These are phyloP conservation scores for Coccomyxa sp. DNA, from an alignment of 139 green algal species.

Conservation along the genomic window DNA sequence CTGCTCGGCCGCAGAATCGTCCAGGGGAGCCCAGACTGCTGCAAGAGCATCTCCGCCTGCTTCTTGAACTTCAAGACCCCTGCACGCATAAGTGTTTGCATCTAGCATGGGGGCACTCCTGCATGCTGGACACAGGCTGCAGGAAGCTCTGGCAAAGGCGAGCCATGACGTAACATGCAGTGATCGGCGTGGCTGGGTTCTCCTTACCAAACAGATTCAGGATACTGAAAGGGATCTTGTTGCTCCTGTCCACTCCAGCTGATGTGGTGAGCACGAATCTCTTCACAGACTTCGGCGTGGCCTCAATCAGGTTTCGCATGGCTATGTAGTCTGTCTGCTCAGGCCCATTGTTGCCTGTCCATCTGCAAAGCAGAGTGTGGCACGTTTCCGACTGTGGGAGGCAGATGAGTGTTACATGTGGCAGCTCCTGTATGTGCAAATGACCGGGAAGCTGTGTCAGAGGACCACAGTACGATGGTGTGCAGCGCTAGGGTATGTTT, in stretches of 20 bases:
- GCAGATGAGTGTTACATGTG: not conserved
- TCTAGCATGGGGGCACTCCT: not conserved
- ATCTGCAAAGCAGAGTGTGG: slow-evolving; percentile 54
- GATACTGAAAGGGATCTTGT: slow-evolving; percentile 71
- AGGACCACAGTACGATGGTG: no score
- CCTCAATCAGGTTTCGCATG: slow-evolving; percentile 71
- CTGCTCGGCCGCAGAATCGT: slow-evolving; percentile 87
- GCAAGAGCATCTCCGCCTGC: slow-evolving; percentile 63
- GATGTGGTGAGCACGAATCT: slow-evolving; percentile 86
- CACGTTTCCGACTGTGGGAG: not conserved
- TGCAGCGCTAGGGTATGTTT: no score
- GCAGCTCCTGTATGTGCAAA: not conserved
- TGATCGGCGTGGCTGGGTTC: no score
- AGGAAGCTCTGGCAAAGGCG: no score
- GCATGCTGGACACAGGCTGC: not conserved
- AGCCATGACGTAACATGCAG: no score
- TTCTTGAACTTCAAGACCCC: slow-evolving; percentile 92
- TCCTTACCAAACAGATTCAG: slow-evolving; percentile 87
- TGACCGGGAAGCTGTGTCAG: not conserved
- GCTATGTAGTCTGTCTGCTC: slow-evolving; percentile 71
- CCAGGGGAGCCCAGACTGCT: slow-evolving; percentile 74
- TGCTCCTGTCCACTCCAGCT: slow-evolving; percentile 76
- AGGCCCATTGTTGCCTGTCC: slow-evolving; percentile 80
- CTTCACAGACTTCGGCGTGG: slow-evolving; percentile 44
- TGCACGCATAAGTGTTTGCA: slow-evolving; percentile 24